Percentiles rank a stretch among this genome's conserved stretches.
These are phyloP conservation scores for Penicillium hordei DNA, from an alignment of 2,329 filamentous ascomycete species.

Conservation along the genomic window DNA sequence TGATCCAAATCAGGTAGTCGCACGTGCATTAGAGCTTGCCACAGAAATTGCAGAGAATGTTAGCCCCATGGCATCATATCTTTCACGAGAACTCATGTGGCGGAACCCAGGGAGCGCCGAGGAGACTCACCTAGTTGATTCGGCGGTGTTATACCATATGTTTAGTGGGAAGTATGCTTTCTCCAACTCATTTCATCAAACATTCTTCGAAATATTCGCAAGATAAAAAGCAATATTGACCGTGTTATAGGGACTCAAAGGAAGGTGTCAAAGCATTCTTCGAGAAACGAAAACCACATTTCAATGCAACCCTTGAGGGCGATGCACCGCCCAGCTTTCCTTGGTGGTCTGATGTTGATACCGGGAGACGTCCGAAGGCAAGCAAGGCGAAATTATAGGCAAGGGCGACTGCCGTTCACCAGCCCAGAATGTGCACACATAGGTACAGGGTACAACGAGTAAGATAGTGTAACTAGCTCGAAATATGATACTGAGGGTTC, in stretches of 20 bases:
- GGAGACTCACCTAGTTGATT: slow-evolving; percentile 10
- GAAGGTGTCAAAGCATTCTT: slow-evolving; percentile 7
- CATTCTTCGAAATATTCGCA: not conserved
- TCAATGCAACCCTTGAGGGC: not conserved
- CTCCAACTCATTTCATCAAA: no score
- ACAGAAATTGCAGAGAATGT: slow-evolving; percentile 4
- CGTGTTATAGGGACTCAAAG: slow-evolving; percentile 1
- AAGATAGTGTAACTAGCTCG: no score
- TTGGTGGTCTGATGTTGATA: slow-evolving; percentile 10
- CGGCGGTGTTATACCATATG: slow-evolving; percentile 9
- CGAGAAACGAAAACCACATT: slow-evolving; percentile 5
- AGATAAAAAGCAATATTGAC: not conserved
- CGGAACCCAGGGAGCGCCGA: slow-evolving; percentile 9
- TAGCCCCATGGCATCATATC: slow-evolving; percentile 8
- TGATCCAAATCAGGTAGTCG: not conserved
- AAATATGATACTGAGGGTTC: not conserved
- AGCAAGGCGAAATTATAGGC: slow-evolving; percentile 2
- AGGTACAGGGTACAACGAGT: not conserved
- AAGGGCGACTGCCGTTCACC: not conserved
- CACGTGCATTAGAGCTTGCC: slow-evolving; percentile 8
- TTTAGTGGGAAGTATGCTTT: slow-evolving; percentile 6
- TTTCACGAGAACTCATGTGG: slow-evolving; percentile 12
- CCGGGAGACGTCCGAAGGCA: not conserved
- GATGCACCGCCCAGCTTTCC: slow-evolving; percentile 9
- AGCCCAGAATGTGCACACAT: not conserved